Conservation (phyloP, 192 early-diverging fungal species). For the Coemansia sp. region DNA sequence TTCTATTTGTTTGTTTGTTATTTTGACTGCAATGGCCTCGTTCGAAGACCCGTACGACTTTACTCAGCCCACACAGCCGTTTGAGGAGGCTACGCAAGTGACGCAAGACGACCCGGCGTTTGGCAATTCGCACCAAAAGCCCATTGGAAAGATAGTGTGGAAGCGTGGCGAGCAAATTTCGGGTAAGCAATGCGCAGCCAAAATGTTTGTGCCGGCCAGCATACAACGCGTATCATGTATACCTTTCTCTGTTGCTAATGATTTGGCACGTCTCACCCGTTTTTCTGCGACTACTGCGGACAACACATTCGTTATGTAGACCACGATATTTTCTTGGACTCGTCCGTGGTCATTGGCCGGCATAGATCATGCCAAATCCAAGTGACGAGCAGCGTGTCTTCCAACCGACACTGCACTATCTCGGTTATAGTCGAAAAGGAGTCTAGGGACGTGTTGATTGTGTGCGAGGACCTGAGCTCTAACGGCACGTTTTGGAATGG, state of each 20-base stretch:
- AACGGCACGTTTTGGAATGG: constrained; percentile 66
- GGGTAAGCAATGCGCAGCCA: constrained; percentile 25
- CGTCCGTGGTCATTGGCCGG: constrained; percentile 48
- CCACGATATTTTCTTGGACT: constrained; percentile 49
- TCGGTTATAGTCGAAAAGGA: constrained; percentile 40
- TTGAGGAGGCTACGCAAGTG: constrained; percentile 52
- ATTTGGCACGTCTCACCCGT: not conserved
- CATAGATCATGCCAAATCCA: constrained; percentile 55
- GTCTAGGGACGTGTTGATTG: constrained; percentile 28
- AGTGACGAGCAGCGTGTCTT: constrained; percentile 50
- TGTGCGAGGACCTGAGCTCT: constrained; percentile 61
- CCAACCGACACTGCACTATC: constrained; percentile 57
- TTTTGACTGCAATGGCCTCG: constrained; percentile 27
- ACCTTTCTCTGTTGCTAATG: constrained; percentile 12
- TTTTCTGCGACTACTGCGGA: not conserved
- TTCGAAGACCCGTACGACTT: constrained; percentile 48
- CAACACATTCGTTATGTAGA: constrained; percentile 22
- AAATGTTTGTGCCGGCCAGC: not conserved
- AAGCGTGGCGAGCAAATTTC: constrained; percentile 41
- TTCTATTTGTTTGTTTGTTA: constrained; percentile 3
- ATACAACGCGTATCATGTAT: not conserved
- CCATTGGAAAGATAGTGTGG: constrained; percentile 56
- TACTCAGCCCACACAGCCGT: constrained; percentile 58
- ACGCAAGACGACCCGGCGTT: constrained; percentile 46
- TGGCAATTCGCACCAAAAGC: constrained; percentile 30